Conservation (phyloP, 345 rosid genomes). For the Populus ilicifolia region DNA sequence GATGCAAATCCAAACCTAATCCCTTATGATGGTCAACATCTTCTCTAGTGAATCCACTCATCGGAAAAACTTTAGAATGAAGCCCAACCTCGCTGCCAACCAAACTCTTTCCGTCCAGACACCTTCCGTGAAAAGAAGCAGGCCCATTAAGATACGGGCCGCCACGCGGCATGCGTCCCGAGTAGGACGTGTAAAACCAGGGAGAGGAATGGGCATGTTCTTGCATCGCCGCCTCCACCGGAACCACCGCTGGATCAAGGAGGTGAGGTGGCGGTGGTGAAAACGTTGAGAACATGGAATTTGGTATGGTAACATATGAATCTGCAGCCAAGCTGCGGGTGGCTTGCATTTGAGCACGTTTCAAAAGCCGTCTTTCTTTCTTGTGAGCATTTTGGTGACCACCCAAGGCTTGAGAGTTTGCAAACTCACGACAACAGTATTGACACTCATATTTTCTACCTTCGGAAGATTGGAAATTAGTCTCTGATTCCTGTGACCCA, state of each 20-base stretch:
- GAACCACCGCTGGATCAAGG: background rate
- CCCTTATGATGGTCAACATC: constrained; percentile 11
- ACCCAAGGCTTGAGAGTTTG: constrained; percentile 26
- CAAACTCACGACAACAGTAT: constrained; percentile 25
- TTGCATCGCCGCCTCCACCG: constrained; percentile 1
- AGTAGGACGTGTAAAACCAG: constrained; percentile 6
- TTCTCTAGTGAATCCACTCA: constrained; percentile 7
- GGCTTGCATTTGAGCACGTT: constrained; percentile 26
- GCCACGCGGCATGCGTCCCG: background rate
- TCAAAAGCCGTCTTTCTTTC: constrained; percentile 27
- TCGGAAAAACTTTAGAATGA: background rate
- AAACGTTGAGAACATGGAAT: constrained; percentile 15
- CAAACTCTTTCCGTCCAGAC: background rate
- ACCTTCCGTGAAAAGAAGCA: background rate
- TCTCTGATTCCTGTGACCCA: constrained; percentile 22
- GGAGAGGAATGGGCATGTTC: background rate
- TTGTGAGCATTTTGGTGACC: constrained; percentile 33
- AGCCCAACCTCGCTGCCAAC: background rate
- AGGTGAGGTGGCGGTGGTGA: background rate
- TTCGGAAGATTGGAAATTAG: constrained; percentile 2
- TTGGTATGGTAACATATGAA: constrained; percentile 11
- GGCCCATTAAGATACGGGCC: background rate
- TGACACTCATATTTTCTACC: constrained; percentile 25
- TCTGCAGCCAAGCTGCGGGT: constrained; percentile 11
- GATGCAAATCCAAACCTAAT: constrained; percentile 24